Evolutionary conservation across 345 rosid species (phyloP).

Genomic region (Pugionium dolabratum): DNA sequence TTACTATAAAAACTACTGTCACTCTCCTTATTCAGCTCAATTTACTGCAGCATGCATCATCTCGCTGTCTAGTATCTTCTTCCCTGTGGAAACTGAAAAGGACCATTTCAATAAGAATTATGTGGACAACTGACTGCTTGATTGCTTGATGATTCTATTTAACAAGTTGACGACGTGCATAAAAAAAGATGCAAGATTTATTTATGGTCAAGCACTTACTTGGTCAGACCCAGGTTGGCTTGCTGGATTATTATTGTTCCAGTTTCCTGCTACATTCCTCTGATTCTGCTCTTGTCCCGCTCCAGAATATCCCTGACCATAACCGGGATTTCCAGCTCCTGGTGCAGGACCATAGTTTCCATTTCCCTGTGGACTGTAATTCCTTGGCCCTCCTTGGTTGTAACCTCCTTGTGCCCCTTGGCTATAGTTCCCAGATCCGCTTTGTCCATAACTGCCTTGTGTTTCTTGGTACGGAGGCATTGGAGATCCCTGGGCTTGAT

Average conservation of each 20-base stretch:
- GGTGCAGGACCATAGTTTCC: conserved; percentile 40
- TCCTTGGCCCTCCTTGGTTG: conserved; percentile 39
- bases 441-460: conserved; percentile 41
- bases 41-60: not conserved
- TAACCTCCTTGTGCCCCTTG: conserved; percentile 35
- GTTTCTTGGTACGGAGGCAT: conserved; percentile 40
- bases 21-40: conserved; percentile 24
- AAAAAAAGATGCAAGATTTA: too few relatives aligned
- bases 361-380: conserved; percentile 33
- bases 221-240: conserved; percentile 40
- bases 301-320: too few relatives aligned
- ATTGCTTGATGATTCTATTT: too few relatives aligned
- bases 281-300: conserved; percentile 40
- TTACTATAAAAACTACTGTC: conserved; percentile 18
- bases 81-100: conserved; percentile 36
- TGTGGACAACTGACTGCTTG: too few relatives aligned
- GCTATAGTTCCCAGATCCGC: conserved; percentile 40
- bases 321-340: not conserved
- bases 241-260: conserved; percentile 34
- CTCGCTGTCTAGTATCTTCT: conserved; percentile 38
- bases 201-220: conserved; percentile 36
- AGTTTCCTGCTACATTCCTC: conserved; percentile 45
- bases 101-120: not conserved
- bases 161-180: too few relatives aligned
- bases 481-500: conserved; percentile 28